Percentiles rank a stretch among this genome's conserved stretches.
phyloP scores from a whole-genome alignment of 148 eudicot genomes.

The Camellia granthamiana region DNA sequence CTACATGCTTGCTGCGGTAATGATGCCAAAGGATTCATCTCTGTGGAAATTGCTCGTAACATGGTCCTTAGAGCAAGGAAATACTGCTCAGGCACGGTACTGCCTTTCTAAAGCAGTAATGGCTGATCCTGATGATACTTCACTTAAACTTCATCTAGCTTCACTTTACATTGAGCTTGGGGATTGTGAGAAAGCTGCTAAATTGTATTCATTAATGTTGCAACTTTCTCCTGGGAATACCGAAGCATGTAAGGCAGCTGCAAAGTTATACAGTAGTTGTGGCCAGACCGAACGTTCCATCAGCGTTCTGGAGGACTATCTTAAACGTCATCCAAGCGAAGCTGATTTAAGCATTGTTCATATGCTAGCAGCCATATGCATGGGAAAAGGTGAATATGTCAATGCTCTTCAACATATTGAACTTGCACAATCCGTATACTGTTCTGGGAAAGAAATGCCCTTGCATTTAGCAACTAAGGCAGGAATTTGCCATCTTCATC shows the following conservation, averaged over 20 bases:
- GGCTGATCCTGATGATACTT: constrained; percentile 7
- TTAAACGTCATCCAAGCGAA: constrained; percentile 33
- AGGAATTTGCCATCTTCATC: constrained; percentile 51
- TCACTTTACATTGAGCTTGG: constrained; percentile 4
- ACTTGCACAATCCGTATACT: constrained; percentile 23
- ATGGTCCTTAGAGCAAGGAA: constrained; percentile 9
- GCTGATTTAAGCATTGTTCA: constrained; percentile 34
- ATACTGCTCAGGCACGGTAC: constrained; percentile 1
- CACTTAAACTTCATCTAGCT: constrained; percentile 1
- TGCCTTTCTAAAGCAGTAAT: constrained; percentile 9
- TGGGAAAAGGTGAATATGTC: constrained; percentile 28
- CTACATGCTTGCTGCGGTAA: constrained; percentile 8
- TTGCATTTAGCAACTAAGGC: constrained; percentile 32
- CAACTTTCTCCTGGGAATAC: background rate
- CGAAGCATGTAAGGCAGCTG: constrained; percentile 4
- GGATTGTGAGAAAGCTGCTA: constrained; percentile 12
- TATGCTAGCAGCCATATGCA: constrained; percentile 34
- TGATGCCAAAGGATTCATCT: constrained; percentile 3
- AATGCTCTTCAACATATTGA: constrained; percentile 47
- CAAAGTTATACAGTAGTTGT: constrained; percentile 38
- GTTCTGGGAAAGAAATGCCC: constrained; percentile 27
- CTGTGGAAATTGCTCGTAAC: constrained; percentile 6
- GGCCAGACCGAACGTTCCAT: constrained; percentile 32
- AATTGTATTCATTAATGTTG: background rate
- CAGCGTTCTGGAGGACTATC: constrained; percentile 37